Percentiles rank a stretch among this genome's conserved stretches.
phyloP scores from a whole-genome alignment of 495 filamentous ascomycete species.

The Xylaria castorea region DNA sequence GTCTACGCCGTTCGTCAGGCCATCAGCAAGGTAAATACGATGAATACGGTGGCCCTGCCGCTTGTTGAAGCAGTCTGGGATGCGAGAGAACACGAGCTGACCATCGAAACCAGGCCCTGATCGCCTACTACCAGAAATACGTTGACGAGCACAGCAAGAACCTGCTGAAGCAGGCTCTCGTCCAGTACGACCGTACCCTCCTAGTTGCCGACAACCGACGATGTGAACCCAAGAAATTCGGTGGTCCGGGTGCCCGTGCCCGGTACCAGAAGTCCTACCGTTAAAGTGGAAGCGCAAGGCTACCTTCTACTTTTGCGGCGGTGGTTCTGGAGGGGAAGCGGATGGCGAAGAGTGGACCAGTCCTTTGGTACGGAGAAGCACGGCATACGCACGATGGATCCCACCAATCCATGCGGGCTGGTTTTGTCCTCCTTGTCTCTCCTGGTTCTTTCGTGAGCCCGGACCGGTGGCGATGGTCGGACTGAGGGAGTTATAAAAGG shows the following conservation, averaged over 20 bases:
- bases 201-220: constrained; percentile 97
- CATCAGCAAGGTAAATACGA: constrained; percentile 77
- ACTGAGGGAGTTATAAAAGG: constrained; percentile 41
- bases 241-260: constrained; percentile 89
- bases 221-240: constrained; percentile 93
- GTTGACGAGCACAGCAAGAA: constrained; percentile 99
- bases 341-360: constrained; percentile 27
- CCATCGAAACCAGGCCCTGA: constrained; percentile 54
- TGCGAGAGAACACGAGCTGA: constrained; percentile 5
- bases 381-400: constrained; percentile 27
- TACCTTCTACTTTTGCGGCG: constrained; percentile 27
- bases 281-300: constrained; percentile 49
- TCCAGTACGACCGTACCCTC: constrained; percentile 94
- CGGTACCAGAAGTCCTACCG: constrained; percentile 91
- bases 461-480: constrained; percentile 40
- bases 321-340: constrained; percentile 27
- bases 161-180: constrained; percentile 92
- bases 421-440: constrained; percentile 31
- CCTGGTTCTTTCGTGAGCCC: constrained; percentile 34
- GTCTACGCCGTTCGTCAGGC: constrained; percentile 99
- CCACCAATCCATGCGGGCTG: constrained; percentile 30
- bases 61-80: neutral
- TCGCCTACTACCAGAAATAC: constrained; percentile 99
- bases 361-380: constrained; percentile 29
- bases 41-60: neutral